Conservation (phyloP, 805 yeast genomes). For the Ogataea ramenticola region DNA sequence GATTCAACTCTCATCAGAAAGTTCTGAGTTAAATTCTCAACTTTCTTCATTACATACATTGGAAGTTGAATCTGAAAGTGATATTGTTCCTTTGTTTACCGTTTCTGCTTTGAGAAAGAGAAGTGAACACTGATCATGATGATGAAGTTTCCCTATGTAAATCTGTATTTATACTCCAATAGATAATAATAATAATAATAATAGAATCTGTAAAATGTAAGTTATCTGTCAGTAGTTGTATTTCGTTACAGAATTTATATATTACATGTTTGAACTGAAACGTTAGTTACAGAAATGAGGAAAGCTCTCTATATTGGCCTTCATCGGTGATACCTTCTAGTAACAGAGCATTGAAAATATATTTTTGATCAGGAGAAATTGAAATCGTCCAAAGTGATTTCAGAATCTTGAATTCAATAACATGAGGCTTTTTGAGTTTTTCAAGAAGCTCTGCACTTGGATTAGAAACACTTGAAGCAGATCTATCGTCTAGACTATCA, state of each 20-base stretch:
- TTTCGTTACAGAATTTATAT: background rate
- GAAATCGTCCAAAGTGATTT: slow-evolving; percentile 33
- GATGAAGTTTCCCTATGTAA: background rate
- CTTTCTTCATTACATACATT: slow-evolving; percentile 21
- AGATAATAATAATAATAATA: background rate
- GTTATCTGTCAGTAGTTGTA: too few species aligned
- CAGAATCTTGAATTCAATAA: slow-evolving; percentile 35
- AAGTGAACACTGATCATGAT: slow-evolving; percentile 44
- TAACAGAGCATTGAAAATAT: background rate
- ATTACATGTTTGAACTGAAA: background rate
- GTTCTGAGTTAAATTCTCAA: slow-evolving; percentile 12
- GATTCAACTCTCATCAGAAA: slow-evolving; percentile 20
- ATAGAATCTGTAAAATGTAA: background rate
- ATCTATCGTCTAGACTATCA: background rate
- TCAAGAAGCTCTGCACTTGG: background rate
- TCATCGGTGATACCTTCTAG: slow-evolving; percentile 2
- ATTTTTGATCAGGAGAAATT: background rate
- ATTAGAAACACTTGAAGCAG: background rate
- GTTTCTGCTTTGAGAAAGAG: slow-evolving; percentile 51
- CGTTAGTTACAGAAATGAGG: background rate
- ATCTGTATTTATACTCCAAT: background rate
- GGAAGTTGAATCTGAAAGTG: slow-evolving; percentile 28
- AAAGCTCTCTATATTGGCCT: background rate
- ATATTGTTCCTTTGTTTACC: slow-evolving; percentile 46
- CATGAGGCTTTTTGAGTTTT: slow-evolving; percentile 6